A percentile compares a stretch with the other conserved stretches of the same genome.
These are phyloP conservation scores for Entophlyctis luteolus DNA, from an alignment of 192 early-diverging fungal genomes.

Conservation along the genomic window DNA sequence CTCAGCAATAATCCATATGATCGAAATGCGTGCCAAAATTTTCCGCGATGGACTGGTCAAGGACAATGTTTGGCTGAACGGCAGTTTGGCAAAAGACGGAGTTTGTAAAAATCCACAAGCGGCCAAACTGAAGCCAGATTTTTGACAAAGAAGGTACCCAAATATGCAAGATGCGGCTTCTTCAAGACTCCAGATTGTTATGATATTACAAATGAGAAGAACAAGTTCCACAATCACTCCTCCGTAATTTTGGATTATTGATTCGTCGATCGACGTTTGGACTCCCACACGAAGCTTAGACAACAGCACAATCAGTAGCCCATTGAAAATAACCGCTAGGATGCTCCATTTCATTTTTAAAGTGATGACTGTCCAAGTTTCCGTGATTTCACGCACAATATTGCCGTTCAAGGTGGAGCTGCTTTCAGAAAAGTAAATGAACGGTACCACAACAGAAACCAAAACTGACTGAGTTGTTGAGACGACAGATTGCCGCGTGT, in stretches of 20 bases:
- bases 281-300: neutral
- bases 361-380: conserved; percentile 4
- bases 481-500: no score
- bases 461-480: no score
- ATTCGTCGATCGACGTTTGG: neutral
- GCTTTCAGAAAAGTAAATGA: no score
- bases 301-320: neutral
- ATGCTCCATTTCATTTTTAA: conserved; percentile 1
- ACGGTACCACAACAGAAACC: no score
- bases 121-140: conserved; percentile 13
- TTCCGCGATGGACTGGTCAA: conserved; percentile 14
- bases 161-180: neutral
- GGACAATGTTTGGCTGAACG: conserved; percentile 3
- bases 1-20: conserved; percentile 16
- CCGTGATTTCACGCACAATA: conserved; percentile 3
- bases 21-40: conserved; percentile 10
- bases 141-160: neutral
- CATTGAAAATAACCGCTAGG: conserved; percentile 13
- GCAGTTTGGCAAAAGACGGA: neutral
- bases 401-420: no score
- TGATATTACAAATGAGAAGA: conserved; percentile 6
- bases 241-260: neutral
- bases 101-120: conserved; percentile 23
- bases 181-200: conserved; percentile 20
- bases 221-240: conserved; percentile 11